phyloP scores from a whole-genome alignment of 257 asterid species.

The Ophiorrhiza pumila region DNA sequence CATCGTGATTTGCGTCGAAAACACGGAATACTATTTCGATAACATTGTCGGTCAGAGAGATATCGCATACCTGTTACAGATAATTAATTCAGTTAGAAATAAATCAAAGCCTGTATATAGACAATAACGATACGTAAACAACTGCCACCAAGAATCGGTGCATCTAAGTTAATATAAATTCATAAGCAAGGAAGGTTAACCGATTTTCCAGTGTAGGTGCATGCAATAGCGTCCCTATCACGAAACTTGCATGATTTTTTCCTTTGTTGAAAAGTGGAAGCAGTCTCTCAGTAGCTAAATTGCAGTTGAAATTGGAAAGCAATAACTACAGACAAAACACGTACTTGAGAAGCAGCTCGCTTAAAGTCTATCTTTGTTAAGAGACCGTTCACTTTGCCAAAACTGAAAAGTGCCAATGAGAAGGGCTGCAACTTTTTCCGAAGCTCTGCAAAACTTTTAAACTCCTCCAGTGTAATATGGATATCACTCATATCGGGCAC shows the following conservation, averaged over 20 bases:
- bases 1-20: constrained; percentile 68
- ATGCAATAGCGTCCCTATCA: not conserved
- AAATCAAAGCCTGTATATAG: constrained; percentile 21
- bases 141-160: constrained; percentile 28
- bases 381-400: constrained; percentile 65
- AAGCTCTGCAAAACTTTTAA: constrained; percentile 61
- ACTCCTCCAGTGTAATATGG: constrained; percentile 63
- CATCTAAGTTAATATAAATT: not conserved
- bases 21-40: constrained; percentile 66
- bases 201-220: not conserved
- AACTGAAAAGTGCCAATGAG: constrained; percentile 70
- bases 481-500: constrained; percentile 35
- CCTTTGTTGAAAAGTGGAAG: not conserved
- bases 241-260: not conserved
- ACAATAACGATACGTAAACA: not conserved
- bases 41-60: constrained; percentile 57
- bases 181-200: not conserved
- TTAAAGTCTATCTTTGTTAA: constrained; percentile 66
- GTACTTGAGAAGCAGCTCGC: constrained; percentile 83
- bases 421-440: constrained; percentile 65
- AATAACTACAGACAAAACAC: constrained; percentile 10
- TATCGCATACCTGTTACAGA: constrained; percentile 62
- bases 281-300: not conserved
- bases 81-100: constrained; percentile 2
- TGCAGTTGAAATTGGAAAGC: not conserved